Conservation (phyloP, 2,329 filamentous ascomycete species). For the Beauveria rudraprayagi region DNA sequence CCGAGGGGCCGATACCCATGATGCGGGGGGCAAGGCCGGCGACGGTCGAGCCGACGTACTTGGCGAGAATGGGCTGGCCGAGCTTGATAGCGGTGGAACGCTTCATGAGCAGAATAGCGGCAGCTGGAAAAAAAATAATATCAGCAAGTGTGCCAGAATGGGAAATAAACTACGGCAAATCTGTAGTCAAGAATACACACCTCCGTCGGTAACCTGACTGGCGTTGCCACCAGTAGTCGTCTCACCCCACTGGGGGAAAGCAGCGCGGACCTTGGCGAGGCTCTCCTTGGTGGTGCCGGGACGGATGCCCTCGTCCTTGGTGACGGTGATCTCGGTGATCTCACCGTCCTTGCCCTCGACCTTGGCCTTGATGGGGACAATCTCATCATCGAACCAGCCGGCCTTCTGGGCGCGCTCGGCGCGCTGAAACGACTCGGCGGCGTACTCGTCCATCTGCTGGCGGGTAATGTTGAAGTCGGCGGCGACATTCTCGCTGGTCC, state of each 20-base stretch:
- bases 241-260: conserved; percentile 84
- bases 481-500: conserved; percentile 94
- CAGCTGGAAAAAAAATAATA: conserved; percentile 41
- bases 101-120: conserved; percentile 88
- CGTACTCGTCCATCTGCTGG: conserved; percentile 74
- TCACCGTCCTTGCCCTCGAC: conserved; percentile 80
- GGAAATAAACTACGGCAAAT: background rate
- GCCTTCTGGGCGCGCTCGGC: conserved; percentile 87
- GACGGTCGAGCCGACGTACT: conserved; percentile 87
- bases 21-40: conserved; percentile 86
- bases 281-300: conserved; percentile 80
- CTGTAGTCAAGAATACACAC: conserved; percentile 30
- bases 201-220: conserved; percentile 89
- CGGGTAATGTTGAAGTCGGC: conserved; percentile 80
- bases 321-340: conserved; percentile 67
- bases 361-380: conserved; percentile 74
- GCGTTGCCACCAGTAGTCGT: conserved; percentile 88
- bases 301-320: conserved; percentile 82
- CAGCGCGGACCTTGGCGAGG: conserved; percentile 76
- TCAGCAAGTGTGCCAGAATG: conserved; percentile 7
- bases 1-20: conserved; percentile 85
- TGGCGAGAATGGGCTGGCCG: conserved; percentile 84
- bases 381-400: conserved; percentile 90
- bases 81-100: conserved; percentile 80
- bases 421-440: conserved; percentile 77